phyloP scores from a whole-genome alignment of 805 yeast genomes.

The Saccharomycopsis sp. region DNA sequence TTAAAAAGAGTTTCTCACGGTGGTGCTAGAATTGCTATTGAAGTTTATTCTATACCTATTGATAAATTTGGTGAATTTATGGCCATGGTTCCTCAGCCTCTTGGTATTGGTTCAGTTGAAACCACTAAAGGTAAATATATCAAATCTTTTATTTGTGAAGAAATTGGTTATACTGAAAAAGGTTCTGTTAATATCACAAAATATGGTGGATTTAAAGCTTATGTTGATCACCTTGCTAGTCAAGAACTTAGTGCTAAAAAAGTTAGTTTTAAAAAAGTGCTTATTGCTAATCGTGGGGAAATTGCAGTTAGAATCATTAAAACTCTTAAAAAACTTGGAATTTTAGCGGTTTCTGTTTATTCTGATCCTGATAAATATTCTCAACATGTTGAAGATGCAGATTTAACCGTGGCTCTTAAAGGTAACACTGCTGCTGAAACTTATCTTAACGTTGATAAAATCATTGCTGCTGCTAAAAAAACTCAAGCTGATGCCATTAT shows the following conservation, averaged over 20 bases:
- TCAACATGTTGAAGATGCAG: conserved; percentile 77
- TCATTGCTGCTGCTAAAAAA: conserved; percentile 72
- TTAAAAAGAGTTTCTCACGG: conserved; percentile 49
- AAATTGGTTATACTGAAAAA: conserved; percentile 60
- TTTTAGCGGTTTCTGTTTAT: conserved; percentile 77
- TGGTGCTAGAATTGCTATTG: conserved; percentile 62
- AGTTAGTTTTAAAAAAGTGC: conserved; percentile 31
- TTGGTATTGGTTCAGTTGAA: conserved; percentile 92
- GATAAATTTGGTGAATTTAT: conserved; percentile 77
- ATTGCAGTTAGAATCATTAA: conserved; percentile 91
- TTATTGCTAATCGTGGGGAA: conserved; percentile 96
- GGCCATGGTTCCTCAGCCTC: conserved; percentile 83
- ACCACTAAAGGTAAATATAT: conserved; percentile 73
- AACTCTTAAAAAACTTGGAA: conserved; percentile 72
- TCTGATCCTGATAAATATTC: conserved; percentile 87
- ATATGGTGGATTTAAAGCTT: conserved; percentile 81
- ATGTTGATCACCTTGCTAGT: conserved; percentile 27
- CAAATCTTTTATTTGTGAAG: conserved; percentile 93
- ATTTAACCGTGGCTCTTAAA: conserved; percentile 65
- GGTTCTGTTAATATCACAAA: conserved; percentile 77
- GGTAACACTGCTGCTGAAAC: conserved; percentile 87
- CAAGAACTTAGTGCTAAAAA: conserved; percentile 14
- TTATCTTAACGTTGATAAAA: conserved; percentile 76
- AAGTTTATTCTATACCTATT: conserved; percentile 73
- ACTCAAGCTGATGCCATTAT: conserved; percentile 90